Percentiles rank a stretch among this genome's conserved stretches.
phyloP scores from a whole-genome alignment of 2,329 filamentous ascomycete species.

The Fusarium incarnatum region DNA sequence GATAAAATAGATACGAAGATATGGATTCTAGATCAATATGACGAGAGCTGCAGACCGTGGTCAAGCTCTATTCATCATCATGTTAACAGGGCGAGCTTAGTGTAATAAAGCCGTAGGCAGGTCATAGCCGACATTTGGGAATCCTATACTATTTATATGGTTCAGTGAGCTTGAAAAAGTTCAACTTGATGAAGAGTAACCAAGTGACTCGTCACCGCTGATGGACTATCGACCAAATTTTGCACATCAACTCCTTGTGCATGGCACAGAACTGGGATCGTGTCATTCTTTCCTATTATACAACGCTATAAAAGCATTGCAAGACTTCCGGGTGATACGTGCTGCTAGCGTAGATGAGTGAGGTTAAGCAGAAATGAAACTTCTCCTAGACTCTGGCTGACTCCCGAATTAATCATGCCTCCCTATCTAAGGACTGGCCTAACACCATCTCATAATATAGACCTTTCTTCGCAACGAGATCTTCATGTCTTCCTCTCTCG shows the following conservation, averaged over 20 bases:
- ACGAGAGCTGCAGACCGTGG: constrained; percentile 17
- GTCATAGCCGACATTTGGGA: no score
- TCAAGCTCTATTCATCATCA: background rate
- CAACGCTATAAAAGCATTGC: background rate
- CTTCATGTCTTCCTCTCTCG: constrained; percentile 70
- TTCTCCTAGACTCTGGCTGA: background rate
- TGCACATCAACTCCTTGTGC: background rate
- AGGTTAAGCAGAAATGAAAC: background rate
- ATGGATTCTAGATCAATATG: constrained; percentile 35
- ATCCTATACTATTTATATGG: no score
- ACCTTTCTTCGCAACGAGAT: constrained; percentile 63
- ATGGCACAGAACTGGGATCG: background rate
- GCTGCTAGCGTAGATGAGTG: background rate
- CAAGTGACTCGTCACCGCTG: background rate
- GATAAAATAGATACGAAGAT: constrained; percentile 41
- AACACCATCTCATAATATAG: constrained; percentile 67
- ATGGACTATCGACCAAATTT: background rate
- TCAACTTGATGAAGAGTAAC: background rate
- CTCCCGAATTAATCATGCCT: constrained; percentile 33
- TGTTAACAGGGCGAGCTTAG: background rate
- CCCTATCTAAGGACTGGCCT: constrained; percentile 56
- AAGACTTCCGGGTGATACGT: background rate
- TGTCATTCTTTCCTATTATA: background rate
- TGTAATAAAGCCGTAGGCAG: background rate
- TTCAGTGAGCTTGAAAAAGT: no score